Evolutionary conservation across 495 filamentous ascomycete genomes (phyloP).

Genomic region (Cenococcum geophilum): DNA sequence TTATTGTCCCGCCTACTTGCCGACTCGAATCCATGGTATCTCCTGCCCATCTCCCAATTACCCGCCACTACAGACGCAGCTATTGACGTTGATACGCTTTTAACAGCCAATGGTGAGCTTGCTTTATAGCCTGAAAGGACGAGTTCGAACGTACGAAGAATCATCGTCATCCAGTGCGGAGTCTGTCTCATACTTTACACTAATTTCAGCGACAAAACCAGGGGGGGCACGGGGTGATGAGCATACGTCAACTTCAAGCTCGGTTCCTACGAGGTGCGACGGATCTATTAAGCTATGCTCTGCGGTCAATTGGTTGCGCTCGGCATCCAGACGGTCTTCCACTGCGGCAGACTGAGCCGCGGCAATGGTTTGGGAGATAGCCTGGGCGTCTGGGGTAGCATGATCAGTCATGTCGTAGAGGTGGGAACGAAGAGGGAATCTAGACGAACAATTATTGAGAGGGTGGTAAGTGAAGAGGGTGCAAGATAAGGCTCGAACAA

Average conservation of each 20-base stretch:
- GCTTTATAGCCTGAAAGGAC: neutral
- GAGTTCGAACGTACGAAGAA: neutral
- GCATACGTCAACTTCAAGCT: neutral
- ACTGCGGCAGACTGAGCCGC: neutral
- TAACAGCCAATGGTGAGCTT: neutral
- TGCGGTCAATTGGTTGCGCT: neutral
- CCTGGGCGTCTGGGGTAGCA: neutral
- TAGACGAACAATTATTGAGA: no score
- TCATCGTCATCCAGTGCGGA: neutral
- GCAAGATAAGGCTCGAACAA: no score
- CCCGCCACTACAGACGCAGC: neutral
- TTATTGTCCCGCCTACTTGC: neutral
- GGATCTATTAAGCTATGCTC: neutral
- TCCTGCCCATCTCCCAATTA: constrained; percentile 1
- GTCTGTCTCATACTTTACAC: neutral
- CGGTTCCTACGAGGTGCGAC: neutral
- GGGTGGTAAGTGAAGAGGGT: no score
- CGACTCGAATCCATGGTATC: neutral
- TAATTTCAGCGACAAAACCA: neutral
- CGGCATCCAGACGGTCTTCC: neutral
- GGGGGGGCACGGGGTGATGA: neutral
- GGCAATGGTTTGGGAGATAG: neutral
- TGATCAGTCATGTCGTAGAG: constrained; percentile 2
- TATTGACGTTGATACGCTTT: neutral
- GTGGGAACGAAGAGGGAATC: no score